Evolutionary conservation across 225 moss, liverwort and hornwort species (phyloP).

Genomic region (Pseudisothecium myosuroides): DNA sequence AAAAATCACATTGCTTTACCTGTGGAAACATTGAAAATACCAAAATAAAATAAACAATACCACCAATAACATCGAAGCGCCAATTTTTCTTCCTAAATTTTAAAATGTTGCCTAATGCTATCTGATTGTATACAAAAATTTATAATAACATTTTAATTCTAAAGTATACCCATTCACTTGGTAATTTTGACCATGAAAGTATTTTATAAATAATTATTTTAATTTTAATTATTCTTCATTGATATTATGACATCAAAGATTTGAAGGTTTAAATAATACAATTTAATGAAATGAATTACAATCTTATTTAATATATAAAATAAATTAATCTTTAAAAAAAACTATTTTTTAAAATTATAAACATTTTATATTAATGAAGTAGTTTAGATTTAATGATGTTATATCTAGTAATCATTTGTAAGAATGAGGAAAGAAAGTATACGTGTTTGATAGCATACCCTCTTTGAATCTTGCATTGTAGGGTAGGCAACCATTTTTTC

Average conservation of each 20-base stretch:
- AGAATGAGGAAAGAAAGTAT: background rate
- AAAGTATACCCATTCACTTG: background rate
- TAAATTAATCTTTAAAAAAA: too few relatives aligned
- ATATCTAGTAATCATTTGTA: background rate
- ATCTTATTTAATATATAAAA: too few relatives aligned
- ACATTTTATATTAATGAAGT: too few relatives aligned
- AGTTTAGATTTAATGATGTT: background rate
- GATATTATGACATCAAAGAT: too few relatives aligned
- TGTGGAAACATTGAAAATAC: conserved; percentile 54
- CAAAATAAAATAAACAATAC: conserved; percentile 40
- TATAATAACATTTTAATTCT: background rate
- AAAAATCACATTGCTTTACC: background rate
- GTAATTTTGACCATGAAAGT: too few relatives aligned
- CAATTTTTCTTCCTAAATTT: conserved; percentile 52
- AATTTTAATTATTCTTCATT: background rate
- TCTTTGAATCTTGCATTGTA: conserved; percentile 11
- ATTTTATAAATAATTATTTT: too few relatives aligned
- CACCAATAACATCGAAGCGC: conserved; percentile 58
- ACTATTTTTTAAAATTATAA: background rate
- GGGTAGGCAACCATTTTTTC: conserved; percentile 27
- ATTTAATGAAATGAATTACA: too few relatives aligned
- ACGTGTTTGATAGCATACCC: conserved; percentile 25
- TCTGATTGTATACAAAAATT: background rate
- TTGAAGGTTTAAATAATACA: rapidly evolving
- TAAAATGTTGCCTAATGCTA: conserved; percentile 40